Evolutionary conservation across 805 yeast species (phyloP).

Genomic region (Wickerhamomyces queroliae): DNA sequence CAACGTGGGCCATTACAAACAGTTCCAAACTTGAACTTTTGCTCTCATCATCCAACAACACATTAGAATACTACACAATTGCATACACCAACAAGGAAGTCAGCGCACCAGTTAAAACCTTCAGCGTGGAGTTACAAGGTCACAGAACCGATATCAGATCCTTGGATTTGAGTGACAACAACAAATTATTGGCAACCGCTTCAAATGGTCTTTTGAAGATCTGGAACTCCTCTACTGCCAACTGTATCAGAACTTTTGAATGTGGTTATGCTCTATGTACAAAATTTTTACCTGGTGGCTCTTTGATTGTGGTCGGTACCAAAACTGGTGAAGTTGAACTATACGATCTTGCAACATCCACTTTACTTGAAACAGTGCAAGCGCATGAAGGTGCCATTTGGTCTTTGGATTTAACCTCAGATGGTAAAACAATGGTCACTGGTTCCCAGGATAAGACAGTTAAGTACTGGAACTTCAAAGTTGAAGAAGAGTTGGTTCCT

Average conservation of each 20-base stretch:
- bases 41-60: conserved; percentile 64
- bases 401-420: conserved; percentile 82
- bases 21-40: conserved; percentile 53
- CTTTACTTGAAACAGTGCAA: conserved; percentile 62
- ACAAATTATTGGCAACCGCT: conserved; percentile 78
- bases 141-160: conserved; percentile 89
- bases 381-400: conserved; percentile 86
- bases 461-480: conserved; percentile 82
- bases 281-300: conserved; percentile 87
- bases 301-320: conserved; percentile 81
- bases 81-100: conserved; percentile 55
- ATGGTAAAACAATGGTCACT: conserved; percentile 79
- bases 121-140: conserved; percentile 69
- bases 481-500: conserved; percentile 61
- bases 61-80: conserved; percentile 62
- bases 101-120: conserved; percentile 39
- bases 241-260: conserved; percentile 81
- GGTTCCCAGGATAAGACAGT: conserved; percentile 93
- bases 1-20: conserved; percentile 53
- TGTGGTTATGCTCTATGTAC: conserved; percentile 83
- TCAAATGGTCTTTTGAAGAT: conserved; percentile 85
- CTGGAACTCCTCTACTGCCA: conserved; percentile 73
- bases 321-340: conserved; percentile 81
- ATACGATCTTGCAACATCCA: conserved; percentile 80
- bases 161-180: conserved; percentile 75